Conservation (phyloP, 2,329 filamentous ascomycete species). For the Monosporascus sp. region DNA sequence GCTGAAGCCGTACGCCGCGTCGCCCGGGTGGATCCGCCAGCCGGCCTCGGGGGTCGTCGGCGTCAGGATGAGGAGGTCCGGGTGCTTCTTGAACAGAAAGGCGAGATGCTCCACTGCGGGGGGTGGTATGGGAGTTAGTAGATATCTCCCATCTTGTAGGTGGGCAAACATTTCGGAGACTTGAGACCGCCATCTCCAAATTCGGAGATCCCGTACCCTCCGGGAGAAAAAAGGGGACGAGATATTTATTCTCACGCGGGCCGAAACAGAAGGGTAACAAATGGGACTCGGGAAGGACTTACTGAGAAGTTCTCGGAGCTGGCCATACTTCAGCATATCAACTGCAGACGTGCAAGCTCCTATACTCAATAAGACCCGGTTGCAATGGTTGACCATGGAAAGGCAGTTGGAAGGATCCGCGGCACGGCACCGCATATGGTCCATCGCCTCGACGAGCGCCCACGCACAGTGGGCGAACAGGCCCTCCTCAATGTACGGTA, state of each 20-base stretch:
- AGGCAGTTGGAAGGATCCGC: slow-evolving; percentile 45
- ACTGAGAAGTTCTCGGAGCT: slow-evolving; percentile 66
- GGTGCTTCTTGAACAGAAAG: slow-evolving; percentile 56
- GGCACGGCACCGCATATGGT: slow-evolving; percentile 37
- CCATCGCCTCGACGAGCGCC: slow-evolving; percentile 68
- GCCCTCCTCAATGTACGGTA: slow-evolving; percentile 65
- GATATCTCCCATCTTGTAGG: too few species aligned
- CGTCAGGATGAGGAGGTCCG: slow-evolving; percentile 72
- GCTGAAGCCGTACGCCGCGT: slow-evolving; percentile 65
- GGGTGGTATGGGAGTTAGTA: slow-evolving; percentile 52
- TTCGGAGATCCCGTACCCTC: too few species aligned
- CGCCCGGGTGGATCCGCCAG: slow-evolving; percentile 58
- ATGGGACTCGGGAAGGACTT: not conserved
- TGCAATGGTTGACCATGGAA: slow-evolving; percentile 57
- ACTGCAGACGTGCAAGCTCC: slow-evolving; percentile 58
- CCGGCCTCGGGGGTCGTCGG: slow-evolving; percentile 74
- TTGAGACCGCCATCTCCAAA: too few species aligned
- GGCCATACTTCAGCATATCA: slow-evolving; percentile 69
- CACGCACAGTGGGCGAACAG: slow-evolving; percentile 74
- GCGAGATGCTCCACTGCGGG: slow-evolving; percentile 35
- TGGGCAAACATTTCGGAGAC: too few species aligned
- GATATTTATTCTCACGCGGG: not conserved
- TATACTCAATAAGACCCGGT: slow-evolving; percentile 64
- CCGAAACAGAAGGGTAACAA: not conserved
- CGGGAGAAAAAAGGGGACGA: not conserved